Base-by-base conservation (phyloP, 768 basidiomycete species). In the Pleurotus pulmonarius region DNA sequence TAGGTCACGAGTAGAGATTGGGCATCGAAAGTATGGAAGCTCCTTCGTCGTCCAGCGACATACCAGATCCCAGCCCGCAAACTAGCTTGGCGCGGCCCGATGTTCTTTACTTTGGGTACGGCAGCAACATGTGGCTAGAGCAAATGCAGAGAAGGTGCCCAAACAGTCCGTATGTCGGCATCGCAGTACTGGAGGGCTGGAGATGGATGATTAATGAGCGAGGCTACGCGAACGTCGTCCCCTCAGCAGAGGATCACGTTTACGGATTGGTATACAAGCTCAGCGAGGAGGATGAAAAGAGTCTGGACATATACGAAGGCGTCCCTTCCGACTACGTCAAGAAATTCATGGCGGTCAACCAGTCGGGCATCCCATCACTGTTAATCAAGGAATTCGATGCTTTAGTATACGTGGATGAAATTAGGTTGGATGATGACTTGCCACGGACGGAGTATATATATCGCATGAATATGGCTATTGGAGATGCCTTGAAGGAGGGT, bases 61-160 rank as follows among this genome's bases (percentile, higher is more conserved):
- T 20, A 20, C 20, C 20, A 20, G 20, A 34, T 8, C 29, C 29
- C 29, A 34, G 9, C 29, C 1, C 11, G 29, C 29, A 34, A 9
- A 34, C 29, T 34, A 11, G 29, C 29, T 34, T 34, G 29, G 29
- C 29, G 29, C 29, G 29, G 8, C 12, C 48, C 39, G 9, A 29
- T 34, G 26, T 16, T 6, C 51, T 74, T 6, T 79, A 82, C 63
- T 79, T 80, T 63, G 78, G 70, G 38, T 80, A 79, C 65, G 80
- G 80, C 4, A 78, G 75, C 62, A 82, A 82, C 56, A 67, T 81
- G 39, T 80, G 78, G 75, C 67, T 67, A 37, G 72, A 78, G 25
- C 79, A 80, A 63, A 82, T 80, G 80, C 64, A 66, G 25, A 63
- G 65, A n/a, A 69, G 79, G 13, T 80, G 79, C 56, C 77, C 78